Evolutionary conservation across 345 rosid species (phyloP), one percentile per base, ranked within the genome.

Genomic region (Lepidium sativum): DNA sequence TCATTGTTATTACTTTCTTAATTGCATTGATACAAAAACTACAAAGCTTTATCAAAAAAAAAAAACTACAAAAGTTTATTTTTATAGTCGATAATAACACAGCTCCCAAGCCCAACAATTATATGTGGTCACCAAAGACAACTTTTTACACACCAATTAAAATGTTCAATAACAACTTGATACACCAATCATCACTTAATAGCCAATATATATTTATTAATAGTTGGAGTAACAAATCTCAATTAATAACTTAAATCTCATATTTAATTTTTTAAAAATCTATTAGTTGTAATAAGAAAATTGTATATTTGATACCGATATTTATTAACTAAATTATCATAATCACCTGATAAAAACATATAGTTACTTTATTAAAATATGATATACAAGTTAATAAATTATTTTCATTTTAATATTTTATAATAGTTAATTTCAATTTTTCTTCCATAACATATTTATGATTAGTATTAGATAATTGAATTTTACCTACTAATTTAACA

Each of bases 51-150:
- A n/a, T n/a, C n/a, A n/a, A n/a, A n/a, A n/a, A n/a, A n/a, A n/a
- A n/a, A 21, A 31, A 23, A 15, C 38, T 16, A 27, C 49, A 58
- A 48, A 50, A n/a, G 60, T 40, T 21, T 31, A 40, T 33, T 50
- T 40, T 20, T 39, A 35, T 21, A 40, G 14, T 40, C 29, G 60
- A 40, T 25, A 50, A 20, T 15, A 23, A 3, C 25, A 51, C 60
- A 60, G 31, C 73, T 69, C 45, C 60, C 67, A 60, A 60, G 21
- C 67, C 54, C 18, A 41, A 32, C 67, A 34, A 40, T 50, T 59
- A 68, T 59, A 68, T 59, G 73, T 68, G 60, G 67, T 59, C 73
- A 69, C 73, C 35, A 33, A 43, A 41, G 44, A 35, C 38, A 68
- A 25, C 60, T 49, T 59, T 68, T 43, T 29, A 15, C 11, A 40